Base-by-base conservation (phyloP, 257 asterid genomes). In the Nicotiana otophora region DNA sequence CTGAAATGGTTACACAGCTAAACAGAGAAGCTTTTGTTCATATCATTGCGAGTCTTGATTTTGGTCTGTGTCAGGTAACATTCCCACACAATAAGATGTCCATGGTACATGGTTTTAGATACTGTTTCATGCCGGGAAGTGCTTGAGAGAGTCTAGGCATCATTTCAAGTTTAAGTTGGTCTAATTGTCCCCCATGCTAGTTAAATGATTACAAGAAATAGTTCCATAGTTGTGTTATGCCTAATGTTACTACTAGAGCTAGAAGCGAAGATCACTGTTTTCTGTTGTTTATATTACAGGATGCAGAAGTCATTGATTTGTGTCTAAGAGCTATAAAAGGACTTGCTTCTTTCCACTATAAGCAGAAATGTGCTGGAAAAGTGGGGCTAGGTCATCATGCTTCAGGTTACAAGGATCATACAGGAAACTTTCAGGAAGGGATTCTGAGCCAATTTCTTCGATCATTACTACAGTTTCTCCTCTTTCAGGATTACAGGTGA, bases 401-500 rank as follows among this genome's bases (percentile, higher is more conserved):
- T 79, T 81, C 90, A 86, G 88, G 90, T 92, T 90, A 88, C 86
- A 84, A 82, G 69, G 93, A 88, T 78, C 81, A 91, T n/a, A 88
- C 81, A 84, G 99, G 99, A 77, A 91, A 89, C 76, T 46, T 85
- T 80, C 98, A 83, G 86, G 97, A 96, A 87, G 97, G 98, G 90
- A 85, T 96, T 83, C 93, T 96, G 80, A 84, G 95, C 85, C 89
- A 88, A 31, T 93, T 93, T 91, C 98, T 96, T 82, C 91, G 90
- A 54, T 90, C 94, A 17, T 82, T 94, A 86, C 87, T 96, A 86
- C 97, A 93, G 81, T 90, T 93, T 79, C 95, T 96, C 84, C 95
- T 96, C 83, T 94, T 96, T 81, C 97, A 93, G 86, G 98, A 96
- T 84, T 96, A 93, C 87, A 92, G 97, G 99, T 94, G 80, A 87